A percentile compares a stretch with the other conserved stretches of the same genome.
These are phyloP conservation scores for Vitis rotundifolia DNA, from an alignment of 164 flowering plant species.

Conservation along the genomic window DNA sequence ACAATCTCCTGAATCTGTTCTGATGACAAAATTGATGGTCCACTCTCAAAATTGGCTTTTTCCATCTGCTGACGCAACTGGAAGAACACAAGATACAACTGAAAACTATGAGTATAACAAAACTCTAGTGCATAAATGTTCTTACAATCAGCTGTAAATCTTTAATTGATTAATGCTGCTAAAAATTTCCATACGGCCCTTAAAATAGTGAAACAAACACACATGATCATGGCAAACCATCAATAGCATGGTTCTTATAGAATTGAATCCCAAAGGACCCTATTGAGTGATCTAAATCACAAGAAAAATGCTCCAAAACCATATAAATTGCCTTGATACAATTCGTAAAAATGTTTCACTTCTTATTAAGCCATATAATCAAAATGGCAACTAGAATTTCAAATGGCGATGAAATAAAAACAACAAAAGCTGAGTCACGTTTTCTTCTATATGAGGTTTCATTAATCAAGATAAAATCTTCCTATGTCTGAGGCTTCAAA, in stretches of 20 bases:
- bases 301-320: too few species aligned
- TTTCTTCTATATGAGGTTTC: background rate
- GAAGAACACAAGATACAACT: conserved; percentile 7
- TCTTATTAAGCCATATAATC: background rate
- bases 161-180: background rate
- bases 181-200: background rate
- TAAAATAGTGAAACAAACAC: background rate
- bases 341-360: too few species aligned
- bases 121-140: too few species aligned
- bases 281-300: background rate
- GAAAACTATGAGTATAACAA: background rate
- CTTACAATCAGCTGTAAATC: too few species aligned
- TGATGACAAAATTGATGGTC: conserved; percentile 53
- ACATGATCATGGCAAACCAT: background rate
- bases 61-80: conserved; percentile 79
- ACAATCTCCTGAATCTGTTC: conserved; percentile 73
- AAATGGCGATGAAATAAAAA: background rate
- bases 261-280: background rate
- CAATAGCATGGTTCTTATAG: background rate
- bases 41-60: conserved; percentile 51
- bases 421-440: background rate
- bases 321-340: too few species aligned
- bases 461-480: too few species aligned
- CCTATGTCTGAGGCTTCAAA: too few species aligned
- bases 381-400: too few species aligned